These are phyloP conservation scores for Pythium sp. DNA, from an alignment of 352 stramenopile genomes.

Conservation along the genomic window DNA sequence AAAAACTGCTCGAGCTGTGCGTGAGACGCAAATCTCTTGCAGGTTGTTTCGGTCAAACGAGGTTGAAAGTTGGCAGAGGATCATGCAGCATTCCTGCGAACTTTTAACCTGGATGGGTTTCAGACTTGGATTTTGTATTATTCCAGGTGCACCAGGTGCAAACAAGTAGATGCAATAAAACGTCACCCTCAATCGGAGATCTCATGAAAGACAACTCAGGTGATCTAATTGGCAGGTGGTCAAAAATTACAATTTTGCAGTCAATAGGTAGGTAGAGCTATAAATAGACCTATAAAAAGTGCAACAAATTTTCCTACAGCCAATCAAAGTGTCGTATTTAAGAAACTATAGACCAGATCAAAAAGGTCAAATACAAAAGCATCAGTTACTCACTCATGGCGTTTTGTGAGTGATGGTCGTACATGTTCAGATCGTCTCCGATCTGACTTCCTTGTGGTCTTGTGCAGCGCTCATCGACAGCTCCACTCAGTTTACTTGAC, in stretches of 20 bases:
- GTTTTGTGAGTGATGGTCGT: not conserved
- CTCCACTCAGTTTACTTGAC: not conserved
- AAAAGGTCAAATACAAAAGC: not conserved
- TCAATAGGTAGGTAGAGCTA: not conserved
- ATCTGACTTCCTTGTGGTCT: slow-evolving; percentile 6
- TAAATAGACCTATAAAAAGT: not conserved
- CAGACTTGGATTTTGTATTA: not conserved
- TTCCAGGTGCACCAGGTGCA: not conserved
- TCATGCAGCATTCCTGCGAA: too few relatives aligned
- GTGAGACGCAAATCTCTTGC: too few relatives aligned
- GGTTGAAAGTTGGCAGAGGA: not conserved
- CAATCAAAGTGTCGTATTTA: not conserved
- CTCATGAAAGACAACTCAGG: not conserved
- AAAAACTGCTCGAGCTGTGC: too few relatives aligned
- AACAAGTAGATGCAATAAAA: not conserved
- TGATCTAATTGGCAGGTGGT: not conserved
- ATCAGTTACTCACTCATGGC: not conserved
- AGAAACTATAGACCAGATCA: not conserved
- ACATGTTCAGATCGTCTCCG: not conserved
- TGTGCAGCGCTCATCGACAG: not conserved
- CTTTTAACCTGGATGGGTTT: not conserved
- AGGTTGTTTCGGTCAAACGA: too few relatives aligned
- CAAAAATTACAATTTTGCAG: not conserved
- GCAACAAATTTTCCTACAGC: not conserved
- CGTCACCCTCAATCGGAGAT: not conserved